phyloP scores from a whole-genome alignment of 352 stramenopile genomes.

The Thraustochytrium striatum region DNA sequence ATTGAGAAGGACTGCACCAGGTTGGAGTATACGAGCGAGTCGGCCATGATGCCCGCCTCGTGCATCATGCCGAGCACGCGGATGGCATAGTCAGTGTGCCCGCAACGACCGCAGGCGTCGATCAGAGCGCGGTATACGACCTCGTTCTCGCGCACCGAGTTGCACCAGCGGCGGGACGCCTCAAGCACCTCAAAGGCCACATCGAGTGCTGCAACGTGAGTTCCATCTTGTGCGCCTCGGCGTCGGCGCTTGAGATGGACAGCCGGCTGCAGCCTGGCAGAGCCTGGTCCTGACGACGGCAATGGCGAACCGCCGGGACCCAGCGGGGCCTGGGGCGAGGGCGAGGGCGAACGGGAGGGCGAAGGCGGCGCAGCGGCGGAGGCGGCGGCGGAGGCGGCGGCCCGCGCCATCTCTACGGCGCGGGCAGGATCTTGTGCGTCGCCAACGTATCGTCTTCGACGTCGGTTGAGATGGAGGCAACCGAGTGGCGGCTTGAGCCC shows the following conservation, averaged over 20 bases:
- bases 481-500: too few species aligned
- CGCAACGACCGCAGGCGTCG: constrained; percentile 61
- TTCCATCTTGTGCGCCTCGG: constrained; percentile 50
- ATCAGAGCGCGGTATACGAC: constrained; percentile 66
- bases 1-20: constrained; percentile 65
- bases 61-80: constrained; percentile 67
- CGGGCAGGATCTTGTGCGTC: too few species aligned
- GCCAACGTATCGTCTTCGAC: too few species aligned
- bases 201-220: constrained; percentile 57
- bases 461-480: too few species aligned
- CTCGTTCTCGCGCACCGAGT: constrained; percentile 62
- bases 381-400: too few species aligned
- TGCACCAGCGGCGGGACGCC: constrained; percentile 63
- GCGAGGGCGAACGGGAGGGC: too few species aligned
- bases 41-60: constrained; percentile 62
- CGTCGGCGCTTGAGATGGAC: constrained; percentile 46
- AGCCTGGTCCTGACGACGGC: too few species aligned
- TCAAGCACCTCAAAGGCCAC: constrained; percentile 67
- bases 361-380: too few species aligned
- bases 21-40: constrained; percentile 62
- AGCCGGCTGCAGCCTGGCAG: too few species aligned
- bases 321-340: too few species aligned
- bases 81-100: constrained; percentile 54
- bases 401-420: too few species aligned
- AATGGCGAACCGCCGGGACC: too few species aligned